These are phyloP conservation scores for Camillea tinctor DNA, from an alignment of 2,329 filamentous ascomycete genomes.

Conservation along the genomic window DNA sequence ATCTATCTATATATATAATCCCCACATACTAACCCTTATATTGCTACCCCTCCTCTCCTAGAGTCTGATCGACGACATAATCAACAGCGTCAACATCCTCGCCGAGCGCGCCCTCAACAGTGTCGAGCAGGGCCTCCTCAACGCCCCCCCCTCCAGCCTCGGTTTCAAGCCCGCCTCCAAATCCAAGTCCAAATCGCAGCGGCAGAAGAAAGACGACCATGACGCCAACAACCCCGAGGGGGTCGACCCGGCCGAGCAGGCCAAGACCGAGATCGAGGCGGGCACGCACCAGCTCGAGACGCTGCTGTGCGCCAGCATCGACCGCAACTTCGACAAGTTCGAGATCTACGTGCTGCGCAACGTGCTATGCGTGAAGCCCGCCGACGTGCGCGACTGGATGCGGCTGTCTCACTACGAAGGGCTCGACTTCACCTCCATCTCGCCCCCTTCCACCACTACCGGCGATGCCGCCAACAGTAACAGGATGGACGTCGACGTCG, in stretches of 20 bases:
- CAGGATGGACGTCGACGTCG: neutral
- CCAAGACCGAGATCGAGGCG: conserved; percentile 74
- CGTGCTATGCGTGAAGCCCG: conserved; percentile 66
- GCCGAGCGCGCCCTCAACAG: conserved; percentile 86
- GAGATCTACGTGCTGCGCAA: conserved; percentile 91
- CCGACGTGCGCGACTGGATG: conserved; percentile 72
- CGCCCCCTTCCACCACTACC: neutral
- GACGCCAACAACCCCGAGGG: conserved; percentile 42
- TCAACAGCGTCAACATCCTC: conserved; percentile 93
- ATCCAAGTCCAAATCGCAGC: conserved; percentile 35
- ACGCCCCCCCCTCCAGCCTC: conserved; percentile 69
- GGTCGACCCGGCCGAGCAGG: conserved; percentile 39
- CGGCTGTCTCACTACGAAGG: conserved; percentile 82
- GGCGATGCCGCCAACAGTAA: neutral
- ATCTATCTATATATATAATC: too few species aligned
- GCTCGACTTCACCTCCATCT: conserved; percentile 43
- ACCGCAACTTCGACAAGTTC: conserved; percentile 82
- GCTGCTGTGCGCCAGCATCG: conserved; percentile 74
- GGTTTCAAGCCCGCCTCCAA: conserved; percentile 63
- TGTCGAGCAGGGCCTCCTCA: conserved; percentile 78
- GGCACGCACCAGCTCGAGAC: conserved; percentile 85
- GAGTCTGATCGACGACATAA: conserved; percentile 96
- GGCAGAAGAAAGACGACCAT: conserved; percentile 16
- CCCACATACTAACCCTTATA: conserved; percentile 11
- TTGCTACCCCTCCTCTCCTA: conserved; percentile 36